Base-by-base conservation (phyloP, 2,329 filamentous ascomycete genomes). In the Cladosporium sp. region DNA sequence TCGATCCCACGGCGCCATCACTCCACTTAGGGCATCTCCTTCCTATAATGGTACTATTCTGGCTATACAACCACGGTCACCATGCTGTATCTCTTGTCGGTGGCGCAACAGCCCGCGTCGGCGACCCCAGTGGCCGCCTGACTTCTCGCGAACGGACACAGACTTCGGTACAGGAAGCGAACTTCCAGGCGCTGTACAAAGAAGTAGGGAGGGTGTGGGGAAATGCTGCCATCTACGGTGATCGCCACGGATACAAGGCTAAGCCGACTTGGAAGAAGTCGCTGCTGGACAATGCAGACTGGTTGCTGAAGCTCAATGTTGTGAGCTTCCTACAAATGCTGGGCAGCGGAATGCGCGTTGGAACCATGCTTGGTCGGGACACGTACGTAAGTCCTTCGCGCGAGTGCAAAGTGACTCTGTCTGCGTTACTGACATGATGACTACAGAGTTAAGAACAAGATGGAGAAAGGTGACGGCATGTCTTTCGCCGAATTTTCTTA, bases 401-500 rank as follows among this genome's bases (percentile, higher is more conserved):
- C 3, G 23, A n/a, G 23, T 3, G 28, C 44, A 49, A 46, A 35
- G 55, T 21, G 21, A 35, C 6, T 29, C 16, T 61, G 26, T 18
- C n/a, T 37, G 3, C n/a, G 28, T 1, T 40, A 58, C 66, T 70
- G 64, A 71, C 58, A 18, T 16, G 44, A 26, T 28, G 33, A 7
- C 44, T 49, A 29, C 66, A 88, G 87, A 37, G 93, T 96, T 64
- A 95, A 92, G 78, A 89, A 88, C 65, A 92, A 93, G 74, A 85
- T 98, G 83, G 85, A 86, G n/a, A 88, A 88, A 62, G 92, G 92
- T 44, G 91, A 95, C 69, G 96, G 95, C 72, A 94, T 99, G 90
- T 96, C 93, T 0, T 91, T 96, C 72, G 89, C 92, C 40, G 95
- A 99, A 76, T 97, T 99, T 78, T 86, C 88, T 50, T 99, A 99